Conservation (phyloP, 371 early-diverging fungal species). For the Antonospora locustae region DNA sequence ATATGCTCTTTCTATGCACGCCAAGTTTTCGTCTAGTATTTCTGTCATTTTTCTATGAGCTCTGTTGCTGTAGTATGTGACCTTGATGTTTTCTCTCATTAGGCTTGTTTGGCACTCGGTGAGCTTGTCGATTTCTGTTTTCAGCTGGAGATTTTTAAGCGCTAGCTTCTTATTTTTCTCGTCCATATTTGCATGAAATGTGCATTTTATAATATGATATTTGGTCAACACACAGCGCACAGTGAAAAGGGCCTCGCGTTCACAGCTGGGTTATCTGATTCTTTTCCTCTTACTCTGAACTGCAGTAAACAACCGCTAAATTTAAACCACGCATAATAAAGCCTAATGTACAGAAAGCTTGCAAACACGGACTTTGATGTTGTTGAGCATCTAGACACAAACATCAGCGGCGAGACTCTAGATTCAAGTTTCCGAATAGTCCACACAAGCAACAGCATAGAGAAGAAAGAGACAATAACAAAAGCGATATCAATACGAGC, state of each 20-base stretch:
- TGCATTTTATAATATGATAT: no score
- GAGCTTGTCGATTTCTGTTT: conserved; percentile 13
- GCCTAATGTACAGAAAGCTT: no score
- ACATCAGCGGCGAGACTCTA: conserved; percentile 11
- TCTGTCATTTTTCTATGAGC: neutral
- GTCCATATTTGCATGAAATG: conserved; percentile 15
- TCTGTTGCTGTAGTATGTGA: neutral
- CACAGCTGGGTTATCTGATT: no score
- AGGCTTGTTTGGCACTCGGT: conserved; percentile 4
- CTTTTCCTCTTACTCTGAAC: no score
- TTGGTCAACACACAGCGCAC: no score
- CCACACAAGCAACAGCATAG: neutral
- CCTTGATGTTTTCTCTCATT: conserved; percentile 22
- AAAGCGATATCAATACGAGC: neutral
- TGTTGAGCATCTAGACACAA: neutral
- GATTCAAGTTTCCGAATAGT: neutral
- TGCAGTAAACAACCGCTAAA: no score
- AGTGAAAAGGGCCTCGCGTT: no score
- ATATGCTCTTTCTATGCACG: neutral
- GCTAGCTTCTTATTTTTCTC: conserved; percentile 33
- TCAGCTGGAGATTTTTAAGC: conserved; percentile 28
- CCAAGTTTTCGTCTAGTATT: neutral
- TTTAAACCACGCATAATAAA: no score
- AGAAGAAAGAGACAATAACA: neutral
- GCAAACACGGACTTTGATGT: conserved; percentile 2